Conservation (phyloP, 495 filamentous ascomycete species). For the Polyplosphaeria fusca region DNA sequence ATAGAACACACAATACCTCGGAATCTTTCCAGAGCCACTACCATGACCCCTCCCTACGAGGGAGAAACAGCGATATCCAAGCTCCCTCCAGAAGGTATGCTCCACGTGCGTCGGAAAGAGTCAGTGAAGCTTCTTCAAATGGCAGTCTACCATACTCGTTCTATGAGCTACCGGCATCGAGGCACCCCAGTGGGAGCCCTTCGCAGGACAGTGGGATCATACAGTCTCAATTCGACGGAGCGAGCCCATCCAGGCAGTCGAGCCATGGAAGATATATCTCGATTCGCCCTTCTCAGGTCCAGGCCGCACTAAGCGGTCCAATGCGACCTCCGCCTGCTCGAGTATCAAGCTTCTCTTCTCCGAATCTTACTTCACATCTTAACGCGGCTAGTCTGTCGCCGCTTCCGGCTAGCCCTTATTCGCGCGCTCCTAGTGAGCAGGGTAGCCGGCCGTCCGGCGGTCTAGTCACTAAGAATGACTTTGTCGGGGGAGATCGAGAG, state of each 20-base stretch:
- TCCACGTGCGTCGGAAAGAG: not conserved
- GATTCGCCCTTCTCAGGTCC: conserved; percentile 15
- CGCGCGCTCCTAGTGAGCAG: conserved; percentile 2
- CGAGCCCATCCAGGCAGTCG: conserved; percentile 8
- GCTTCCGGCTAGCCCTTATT: conserved; percentile 18
- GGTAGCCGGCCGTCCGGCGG: conserved; percentile 4
- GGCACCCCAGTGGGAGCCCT: conserved; percentile 19
- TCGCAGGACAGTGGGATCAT: too few species aligned
- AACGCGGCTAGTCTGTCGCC: conserved; percentile 20
- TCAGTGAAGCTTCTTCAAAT: conserved; percentile 17
- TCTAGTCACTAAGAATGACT: conserved; percentile 16
- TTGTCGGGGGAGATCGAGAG: conserved; percentile 7
- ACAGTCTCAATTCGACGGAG: conserved; percentile 26
- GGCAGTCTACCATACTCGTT: conserved; percentile 18
- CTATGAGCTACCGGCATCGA: conserved; percentile 24
- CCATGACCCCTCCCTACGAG: too few species aligned
- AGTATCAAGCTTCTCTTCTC: conserved; percentile 16
- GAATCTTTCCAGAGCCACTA: not conserved
- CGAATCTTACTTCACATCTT: conserved; percentile 5
- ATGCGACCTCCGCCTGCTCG: not conserved
- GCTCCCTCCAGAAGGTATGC: too few species aligned
- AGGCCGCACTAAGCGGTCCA: not conserved
- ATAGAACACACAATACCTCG: not conserved
- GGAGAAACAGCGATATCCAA: too few species aligned
- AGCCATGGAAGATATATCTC: conserved; percentile 15